phyloP scores from a whole-genome alignment of 192 early-diverging fungal species.

The Backusella parvicylindrica region DNA sequence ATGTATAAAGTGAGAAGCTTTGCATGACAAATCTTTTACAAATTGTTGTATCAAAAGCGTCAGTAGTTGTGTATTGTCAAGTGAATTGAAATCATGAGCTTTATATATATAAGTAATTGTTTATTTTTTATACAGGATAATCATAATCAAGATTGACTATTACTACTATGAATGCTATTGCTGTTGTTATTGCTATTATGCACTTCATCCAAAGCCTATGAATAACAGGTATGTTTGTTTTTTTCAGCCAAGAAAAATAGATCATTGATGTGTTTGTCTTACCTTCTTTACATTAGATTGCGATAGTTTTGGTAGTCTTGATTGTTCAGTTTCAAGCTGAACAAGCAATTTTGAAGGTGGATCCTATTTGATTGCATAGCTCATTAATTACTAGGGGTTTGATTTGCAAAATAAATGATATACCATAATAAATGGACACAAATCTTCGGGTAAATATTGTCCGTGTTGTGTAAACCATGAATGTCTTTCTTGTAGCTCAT shows the following conservation, averaged over 20 bases:
- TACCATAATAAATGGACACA: slow-evolving; percentile 34
- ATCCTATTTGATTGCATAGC: slow-evolving; percentile 2
- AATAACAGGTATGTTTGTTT: too few relatives aligned
- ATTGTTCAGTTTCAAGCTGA: background rate
- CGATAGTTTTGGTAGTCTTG: slow-evolving; percentile 5
- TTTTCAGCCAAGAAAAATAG: background rate
- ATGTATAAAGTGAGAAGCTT: background rate
- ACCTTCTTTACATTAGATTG: slow-evolving; percentile 11
- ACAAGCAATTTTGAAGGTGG: slow-evolving; percentile 6
- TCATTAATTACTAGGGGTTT: background rate
- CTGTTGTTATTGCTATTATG: background rate
- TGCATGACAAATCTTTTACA: background rate
- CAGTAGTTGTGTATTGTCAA: background rate
- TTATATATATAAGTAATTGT: too few relatives aligned
- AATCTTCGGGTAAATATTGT: slow-evolving; percentile 27
- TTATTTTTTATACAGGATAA: too few relatives aligned
- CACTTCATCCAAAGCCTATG: background rate
- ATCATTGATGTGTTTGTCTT: background rate
- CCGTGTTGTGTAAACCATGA: slow-evolving; percentile 26
- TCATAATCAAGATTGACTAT: background rate
- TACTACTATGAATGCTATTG: background rate
- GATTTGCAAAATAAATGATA: background rate
- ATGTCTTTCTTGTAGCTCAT: slow-evolving; percentile 24
- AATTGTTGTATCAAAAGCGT: background rate
- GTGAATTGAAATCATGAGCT: background rate